A percentile compares a stretch with the other conserved stretches of the same genome.
phyloP scores from a whole-genome alignment of 164 flowering plant species.

The Kingdonia uniflora region DNA sequence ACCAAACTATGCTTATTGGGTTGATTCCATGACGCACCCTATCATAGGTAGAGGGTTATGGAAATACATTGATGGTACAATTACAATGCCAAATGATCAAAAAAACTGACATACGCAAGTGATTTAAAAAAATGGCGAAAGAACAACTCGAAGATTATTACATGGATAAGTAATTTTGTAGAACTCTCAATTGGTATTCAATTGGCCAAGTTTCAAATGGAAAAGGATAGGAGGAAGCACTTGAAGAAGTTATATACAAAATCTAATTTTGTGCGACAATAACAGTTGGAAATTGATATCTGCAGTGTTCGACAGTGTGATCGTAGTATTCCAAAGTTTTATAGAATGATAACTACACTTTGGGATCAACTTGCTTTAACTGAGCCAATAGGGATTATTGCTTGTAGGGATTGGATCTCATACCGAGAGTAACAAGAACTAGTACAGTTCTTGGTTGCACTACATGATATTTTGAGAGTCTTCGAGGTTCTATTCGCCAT shows the following conservation, averaged over 20 bases:
- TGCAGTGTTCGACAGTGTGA: neutral
- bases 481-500: neutral
- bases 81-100: too few relatives aligned
- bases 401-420: neutral
- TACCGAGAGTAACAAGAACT: neutral
- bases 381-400: neutral
- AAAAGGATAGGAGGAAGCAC: neutral
- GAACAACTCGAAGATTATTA: neutral
- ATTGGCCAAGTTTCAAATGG: neutral
- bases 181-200: neutral
- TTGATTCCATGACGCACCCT: too few relatives aligned
- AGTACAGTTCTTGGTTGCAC: neutral
- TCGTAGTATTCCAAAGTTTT: neutral
- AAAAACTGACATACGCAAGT: too few relatives aligned
- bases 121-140: too few relatives aligned
- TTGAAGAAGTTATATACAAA: neutral
- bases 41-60: too few relatives aligned
- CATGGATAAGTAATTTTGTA: constrained; percentile 1
- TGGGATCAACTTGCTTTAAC: constrained; percentile 4
- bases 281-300: neutral
- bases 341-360: neutral
- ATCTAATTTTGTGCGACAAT: constrained; percentile 1
- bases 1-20: too few relatives aligned
- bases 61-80: too few relatives aligned
- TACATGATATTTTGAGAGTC: neutral